Conservation (phyloP, 495 filamentous ascomycete species). For the Umbilicaria muhlenbergii region DNA sequence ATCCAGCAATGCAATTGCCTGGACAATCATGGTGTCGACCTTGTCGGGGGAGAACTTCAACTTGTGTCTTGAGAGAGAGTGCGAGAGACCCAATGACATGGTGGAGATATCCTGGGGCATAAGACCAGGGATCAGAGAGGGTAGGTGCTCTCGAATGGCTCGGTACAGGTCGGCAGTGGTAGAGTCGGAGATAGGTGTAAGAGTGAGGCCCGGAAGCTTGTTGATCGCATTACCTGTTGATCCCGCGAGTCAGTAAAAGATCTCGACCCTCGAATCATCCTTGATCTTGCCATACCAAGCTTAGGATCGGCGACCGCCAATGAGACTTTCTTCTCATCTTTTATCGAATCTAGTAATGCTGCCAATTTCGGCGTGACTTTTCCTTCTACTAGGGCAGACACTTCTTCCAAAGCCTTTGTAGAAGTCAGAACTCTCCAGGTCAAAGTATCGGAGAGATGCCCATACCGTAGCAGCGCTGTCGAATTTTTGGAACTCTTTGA, state of each 20-base stretch:
- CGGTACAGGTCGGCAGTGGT: conserved; percentile 78
- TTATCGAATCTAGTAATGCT: conserved; percentile 69
- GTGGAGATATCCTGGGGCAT: conserved; percentile 70
- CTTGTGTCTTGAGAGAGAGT: conserved; percentile 95
- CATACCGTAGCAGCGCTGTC: conserved; percentile 56
- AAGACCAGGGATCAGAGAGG: conserved; percentile 81
- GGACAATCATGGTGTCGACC: conserved; percentile 98
- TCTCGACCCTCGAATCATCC: background rate
- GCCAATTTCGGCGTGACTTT: conserved; percentile 90
- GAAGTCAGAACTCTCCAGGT: background rate
- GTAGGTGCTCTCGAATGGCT: conserved; percentile 78
- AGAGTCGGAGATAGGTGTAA: conserved; percentile 77
- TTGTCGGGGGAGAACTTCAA: conserved; percentile 98
- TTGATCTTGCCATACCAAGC: conserved; percentile 41
- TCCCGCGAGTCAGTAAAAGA: background rate
- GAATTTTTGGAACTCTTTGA: conserved; percentile 95
- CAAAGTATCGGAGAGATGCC: background rate
- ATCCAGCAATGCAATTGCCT: conserved; percentile 85
- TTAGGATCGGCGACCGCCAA: conserved; percentile 92
- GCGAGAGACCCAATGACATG: conserved; percentile 90
- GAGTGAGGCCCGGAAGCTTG: conserved; percentile 73
- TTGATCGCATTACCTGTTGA: conserved; percentile 61
- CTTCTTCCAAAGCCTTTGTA: conserved; percentile 62
- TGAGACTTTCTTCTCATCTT: conserved; percentile 94
- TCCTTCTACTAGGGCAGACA: conserved; percentile 71